Base-by-base conservation (phyloP, 2,329 filamentous ascomycete genomes). In the Aspergillus viridinutans region DNA sequence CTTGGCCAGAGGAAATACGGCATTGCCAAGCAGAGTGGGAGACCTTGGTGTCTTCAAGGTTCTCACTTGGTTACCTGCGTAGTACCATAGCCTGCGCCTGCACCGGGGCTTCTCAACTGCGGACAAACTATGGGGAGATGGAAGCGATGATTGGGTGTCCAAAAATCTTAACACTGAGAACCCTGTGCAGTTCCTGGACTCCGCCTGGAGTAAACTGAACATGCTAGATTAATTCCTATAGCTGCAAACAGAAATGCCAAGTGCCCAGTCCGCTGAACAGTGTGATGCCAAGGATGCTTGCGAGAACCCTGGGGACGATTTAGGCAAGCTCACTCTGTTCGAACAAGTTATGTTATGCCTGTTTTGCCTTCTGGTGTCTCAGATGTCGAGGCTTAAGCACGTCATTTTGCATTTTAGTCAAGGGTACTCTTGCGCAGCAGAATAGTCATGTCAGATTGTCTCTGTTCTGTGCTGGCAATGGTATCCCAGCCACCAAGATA, bases 11-110 rank as follows among this genome's bases (percentile, higher is more conserved):
- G 10, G 9, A 4, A 4, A 47, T 7, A 14, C 10, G 8, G 4
- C 9, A 40, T 49, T 64, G 61, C 61, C 61, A 63, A 63, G 61
- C 49, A 17, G 17, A 56, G 42, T 47, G 52, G 52, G 53, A 59
- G 48, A 43, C 56, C 62, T 64, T 63, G 62, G 62, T 60, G 53
- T 53, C 62, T 56, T 58, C 60, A 64, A 64, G 62, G 62, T 64
- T 62, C 62, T 60, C 62, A 60, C 32, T 38, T 17, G 14, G 14
- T 38, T 3, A 17, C 5, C 14, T 17, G 7, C 3, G 32, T 6
- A 38, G 32, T 38, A 38, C 5, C 12, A 7, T 17, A 5, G 26
- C 21, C 21, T 26, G 43, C 10, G 12, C 21, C 12, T 23, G 43
- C 20, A 23, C 21, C 6, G 40, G 21, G n/a, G 40, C 20, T 17